phyloP scores from a whole-genome alignment of 1,284 basidiomycete species.

The Moesziomyces sp. region DNA sequence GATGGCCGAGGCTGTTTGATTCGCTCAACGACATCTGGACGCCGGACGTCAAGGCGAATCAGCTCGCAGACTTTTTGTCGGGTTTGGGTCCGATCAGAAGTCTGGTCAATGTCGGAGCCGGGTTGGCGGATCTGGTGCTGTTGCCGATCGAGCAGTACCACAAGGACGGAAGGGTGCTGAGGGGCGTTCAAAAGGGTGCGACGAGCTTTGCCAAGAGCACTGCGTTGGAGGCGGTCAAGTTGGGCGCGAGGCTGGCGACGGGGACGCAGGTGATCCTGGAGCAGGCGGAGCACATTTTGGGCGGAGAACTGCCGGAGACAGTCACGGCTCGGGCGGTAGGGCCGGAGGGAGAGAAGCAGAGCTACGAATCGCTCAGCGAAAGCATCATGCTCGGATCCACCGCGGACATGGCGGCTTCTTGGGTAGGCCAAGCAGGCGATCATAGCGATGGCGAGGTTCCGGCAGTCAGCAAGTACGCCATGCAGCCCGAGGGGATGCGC shows the following conservation, averaged over 20 bases:
- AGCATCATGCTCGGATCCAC: slow-evolving; percentile 26
- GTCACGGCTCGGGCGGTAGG: slow-evolving; percentile 76
- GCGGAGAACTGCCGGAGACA: slow-evolving; percentile 72
- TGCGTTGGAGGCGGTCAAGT: slow-evolving; percentile 90
- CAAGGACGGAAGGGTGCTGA: slow-evolving; percentile 91
- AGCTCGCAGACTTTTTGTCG: slow-evolving; percentile 95
- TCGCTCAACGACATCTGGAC: slow-evolving; percentile 97
- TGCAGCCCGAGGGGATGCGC: slow-evolving; percentile 83
- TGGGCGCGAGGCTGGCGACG: slow-evolving; percentile 93
- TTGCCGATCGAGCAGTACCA: slow-evolving; percentile 96
- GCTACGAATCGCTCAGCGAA: slow-evolving; percentile 29
- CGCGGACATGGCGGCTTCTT: slow-evolving; percentile 2
- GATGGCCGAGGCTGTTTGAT: slow-evolving; percentile 87
- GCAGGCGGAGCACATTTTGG: slow-evolving; percentile 90
- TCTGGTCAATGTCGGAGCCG: slow-evolving; percentile 93
- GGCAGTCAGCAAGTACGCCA: slow-evolving; percentile 83
- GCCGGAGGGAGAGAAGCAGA: slow-evolving; percentile 29
- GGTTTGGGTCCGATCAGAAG: slow-evolving; percentile 90
- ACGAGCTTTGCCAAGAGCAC: slow-evolving; percentile 91
- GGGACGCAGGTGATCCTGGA: slow-evolving; percentile 97
- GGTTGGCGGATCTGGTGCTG: slow-evolving; percentile 92
- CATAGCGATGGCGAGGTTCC: background rate
- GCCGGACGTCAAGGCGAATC: slow-evolving; percentile 97
- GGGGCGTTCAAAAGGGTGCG: slow-evolving; percentile 93
- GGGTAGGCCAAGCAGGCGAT: slow-evolving; percentile 5